These are phyloP conservation scores for Pisolithus sp. DNA, from an alignment of 768 basidiomycete genomes.

Conservation along the genomic window DNA sequence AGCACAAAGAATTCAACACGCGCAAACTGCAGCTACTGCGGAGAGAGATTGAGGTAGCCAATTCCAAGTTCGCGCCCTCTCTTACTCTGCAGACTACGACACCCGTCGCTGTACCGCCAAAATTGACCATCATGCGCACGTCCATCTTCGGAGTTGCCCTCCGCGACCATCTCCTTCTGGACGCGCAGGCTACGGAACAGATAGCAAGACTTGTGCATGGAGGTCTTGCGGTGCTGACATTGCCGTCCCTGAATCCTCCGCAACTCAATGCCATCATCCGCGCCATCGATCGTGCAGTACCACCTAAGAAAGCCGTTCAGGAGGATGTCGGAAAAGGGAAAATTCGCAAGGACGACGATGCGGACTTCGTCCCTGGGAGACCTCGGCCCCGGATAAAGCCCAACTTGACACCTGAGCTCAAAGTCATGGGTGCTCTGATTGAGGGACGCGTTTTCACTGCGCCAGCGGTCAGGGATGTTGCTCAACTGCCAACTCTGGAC, in stretches of 20 bases:
- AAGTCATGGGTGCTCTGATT: conserved; percentile 71
- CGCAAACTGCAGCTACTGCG: conserved; percentile 63
- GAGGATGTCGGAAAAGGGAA: conserved; percentile 45
- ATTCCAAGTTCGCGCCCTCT: conserved; percentile 32
- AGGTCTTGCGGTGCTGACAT: conserved; percentile 56
- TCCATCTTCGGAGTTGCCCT: conserved; percentile 76
- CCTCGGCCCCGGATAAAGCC: conserved; percentile 55
- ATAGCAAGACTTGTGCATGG: conserved; percentile 57
- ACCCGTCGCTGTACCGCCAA: conserved; percentile 33
- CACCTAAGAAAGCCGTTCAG: conserved; percentile 47
- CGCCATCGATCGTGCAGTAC: conserved; percentile 59
- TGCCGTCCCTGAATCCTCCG: conserved; percentile 66
- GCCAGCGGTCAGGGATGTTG: conserved; percentile 52
- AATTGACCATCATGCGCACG: conserved; percentile 67
- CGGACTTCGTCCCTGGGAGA: conserved; percentile 59
- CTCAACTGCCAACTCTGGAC: conserved; percentile 72
- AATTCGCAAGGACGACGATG: conserved; percentile 55
- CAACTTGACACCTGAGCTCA: conserved; percentile 56
- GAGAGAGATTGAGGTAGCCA: conserved; percentile 55
- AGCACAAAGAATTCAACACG: conserved; percentile 70
- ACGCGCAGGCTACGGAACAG: conserved; percentile 39
- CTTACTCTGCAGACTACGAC: conserved; percentile 30
- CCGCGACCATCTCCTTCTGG: conserved; percentile 50
- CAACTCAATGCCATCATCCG: conserved; percentile 62
- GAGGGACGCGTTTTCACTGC: conserved; percentile 68